Conservation (phyloP, 176 grass and related monocot genomes). For the Eleusine coracana region DNA sequence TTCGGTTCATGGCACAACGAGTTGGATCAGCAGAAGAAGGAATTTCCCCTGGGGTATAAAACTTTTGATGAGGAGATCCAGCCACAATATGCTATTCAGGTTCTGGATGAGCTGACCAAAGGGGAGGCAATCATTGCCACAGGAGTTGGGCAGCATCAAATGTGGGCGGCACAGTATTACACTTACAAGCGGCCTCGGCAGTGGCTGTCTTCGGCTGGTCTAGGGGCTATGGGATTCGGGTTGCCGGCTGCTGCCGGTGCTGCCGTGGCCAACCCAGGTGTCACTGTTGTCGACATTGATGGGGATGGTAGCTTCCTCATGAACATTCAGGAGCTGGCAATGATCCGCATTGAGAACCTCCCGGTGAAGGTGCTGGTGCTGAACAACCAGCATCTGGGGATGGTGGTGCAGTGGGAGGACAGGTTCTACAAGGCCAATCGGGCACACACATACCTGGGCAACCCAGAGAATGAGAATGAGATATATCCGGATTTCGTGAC, state of each 20-base stretch:
- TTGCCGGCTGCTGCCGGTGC: slow-evolving; percentile 88
- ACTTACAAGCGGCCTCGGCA: slow-evolving; percentile 70
- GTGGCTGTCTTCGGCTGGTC: slow-evolving; percentile 73
- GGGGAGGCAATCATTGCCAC: slow-evolving; percentile 84
- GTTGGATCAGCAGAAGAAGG: slow-evolving; percentile 78
- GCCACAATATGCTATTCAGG: slow-evolving; percentile 83
- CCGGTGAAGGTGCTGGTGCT: slow-evolving; percentile 74
- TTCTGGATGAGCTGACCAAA: slow-evolving; percentile 82
- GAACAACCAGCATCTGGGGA: slow-evolving; percentile 96
- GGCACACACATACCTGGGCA: slow-evolving; percentile 86
- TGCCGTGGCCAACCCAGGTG: slow-evolving; percentile 77
- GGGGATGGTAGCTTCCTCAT: slow-evolving; percentile 95
- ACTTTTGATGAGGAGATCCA: slow-evolving; percentile 68
- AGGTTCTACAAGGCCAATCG: slow-evolving; percentile 94
- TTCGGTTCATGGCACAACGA: slow-evolving; percentile 67
- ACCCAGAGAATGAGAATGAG: slow-evolving; percentile 72
- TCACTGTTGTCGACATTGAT: slow-evolving; percentile 87
- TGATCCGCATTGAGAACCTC: slow-evolving; percentile 87
- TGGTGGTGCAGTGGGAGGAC: slow-evolving; percentile 92
- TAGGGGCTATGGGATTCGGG: slow-evolving; percentile 95
- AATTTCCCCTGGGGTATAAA: slow-evolving; percentile 73
- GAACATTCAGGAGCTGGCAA: slow-evolving; percentile 92
- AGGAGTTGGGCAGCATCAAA: slow-evolving; percentile 93
- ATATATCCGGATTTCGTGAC: slow-evolving; percentile 92
- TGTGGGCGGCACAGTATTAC: slow-evolving; percentile 97